These are phyloP conservation scores for Epichloe glyceriae DNA, from an alignment of 2,329 filamentous ascomycete genomes.

Conservation along the genomic window DNA sequence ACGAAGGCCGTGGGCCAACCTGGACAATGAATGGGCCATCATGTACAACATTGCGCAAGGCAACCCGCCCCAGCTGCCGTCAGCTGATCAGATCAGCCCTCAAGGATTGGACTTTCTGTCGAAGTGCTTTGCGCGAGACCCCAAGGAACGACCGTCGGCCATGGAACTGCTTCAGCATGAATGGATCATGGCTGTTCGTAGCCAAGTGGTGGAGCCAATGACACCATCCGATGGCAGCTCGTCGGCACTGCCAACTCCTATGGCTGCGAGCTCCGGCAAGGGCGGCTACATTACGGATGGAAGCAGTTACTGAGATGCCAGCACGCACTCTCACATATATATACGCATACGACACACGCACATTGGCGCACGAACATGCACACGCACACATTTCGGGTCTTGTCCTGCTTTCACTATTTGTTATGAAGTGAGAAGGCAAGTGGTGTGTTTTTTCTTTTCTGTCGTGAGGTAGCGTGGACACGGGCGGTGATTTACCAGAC, in stretches of 20 bases:
- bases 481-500: no score
- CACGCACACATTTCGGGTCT: not conserved
- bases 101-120: constrained; percentile 79
- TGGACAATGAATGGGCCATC: constrained; percentile 99
- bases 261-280: constrained; percentile 18
- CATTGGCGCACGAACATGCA: not conserved
- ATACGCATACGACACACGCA: not conserved
- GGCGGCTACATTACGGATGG: constrained; percentile 18
- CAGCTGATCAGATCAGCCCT: constrained; percentile 69
- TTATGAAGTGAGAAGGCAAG: not conserved
- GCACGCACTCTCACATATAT: not conserved
- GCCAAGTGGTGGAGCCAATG: constrained; percentile 49
- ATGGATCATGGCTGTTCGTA: constrained; percentile 63
- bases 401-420: not conserved
- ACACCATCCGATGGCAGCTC: constrained; percentile 46
- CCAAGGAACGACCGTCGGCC: constrained; percentile 63
- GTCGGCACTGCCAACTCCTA: constrained; percentile 25
- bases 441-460: no score
- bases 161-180: constrained; percentile 87
- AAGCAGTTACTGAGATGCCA: not conserved
- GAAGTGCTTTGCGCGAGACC: constrained; percentile 77
- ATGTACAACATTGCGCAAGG: constrained; percentile 99
- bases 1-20: constrained; percentile 80
- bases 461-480: no score
- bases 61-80: constrained; percentile 77